Base-by-base conservation (phyloP, 495 filamentous ascomycete genomes). In the Penicillium silybi region DNA sequence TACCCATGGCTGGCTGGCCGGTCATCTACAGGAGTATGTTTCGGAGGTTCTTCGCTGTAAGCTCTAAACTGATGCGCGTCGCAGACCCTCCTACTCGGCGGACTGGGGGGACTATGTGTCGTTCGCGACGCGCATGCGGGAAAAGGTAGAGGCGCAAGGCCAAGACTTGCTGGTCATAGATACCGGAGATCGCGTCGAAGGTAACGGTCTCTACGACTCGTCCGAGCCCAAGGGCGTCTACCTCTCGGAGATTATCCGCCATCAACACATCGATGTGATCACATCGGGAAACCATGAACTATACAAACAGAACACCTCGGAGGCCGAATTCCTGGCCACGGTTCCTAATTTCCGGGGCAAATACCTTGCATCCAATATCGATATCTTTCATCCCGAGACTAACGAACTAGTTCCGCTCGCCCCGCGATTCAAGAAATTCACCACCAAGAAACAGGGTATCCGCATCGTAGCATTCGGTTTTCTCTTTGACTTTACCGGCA, bases 81-180 rank as follows among this genome's bases (percentile, higher is more conserved):
- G 29, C 59, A 89, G 86, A 71, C 75, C 90, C 1, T 90, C 90
- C 22, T 98, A 89, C 66, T 92, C 90, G 15, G 95, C 90, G 34
- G 93, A 97, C 66, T 97, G 93, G 88, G 93, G 93, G 32, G 93
- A 98, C 72, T 98, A 97, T 69, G 80, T 97, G 57, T 97, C 93
- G 9, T 96, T 98, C 62, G 82, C 91, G 18, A 71, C 83, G 27
- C 90, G 89, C 58, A 82, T 98, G 79, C 86, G 82, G 20, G 74
- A 82, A 56, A 85, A 79, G 63, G 89, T 90, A 19, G 88, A 97
- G 61, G 75, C 81, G 3, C 77, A 84, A 37, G 90, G 88, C 18
- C 81, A 83, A 26, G 93, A 98, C 67, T 70, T 98, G 20, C 72
- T 97, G 19, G 81, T 98, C 19, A 78, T 98, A 52, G 93, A 98